Evolutionary conservation across 768 basidiomycete genomes (phyloP).

Genomic region (Pholiota conissans): DNA sequence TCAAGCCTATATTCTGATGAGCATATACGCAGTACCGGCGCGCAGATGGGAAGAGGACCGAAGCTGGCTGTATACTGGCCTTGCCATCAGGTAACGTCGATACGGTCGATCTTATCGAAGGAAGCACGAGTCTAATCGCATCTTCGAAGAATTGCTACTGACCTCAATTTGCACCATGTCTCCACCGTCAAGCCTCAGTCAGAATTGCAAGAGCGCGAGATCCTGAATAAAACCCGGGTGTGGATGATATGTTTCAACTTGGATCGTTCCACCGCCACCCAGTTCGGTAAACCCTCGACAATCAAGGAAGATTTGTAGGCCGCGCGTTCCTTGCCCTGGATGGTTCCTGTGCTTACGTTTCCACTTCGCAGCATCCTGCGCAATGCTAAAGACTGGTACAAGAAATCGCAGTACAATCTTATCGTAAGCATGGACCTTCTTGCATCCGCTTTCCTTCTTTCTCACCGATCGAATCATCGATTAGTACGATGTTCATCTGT

Average conservation of each 20-base stretch:
- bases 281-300: conserved; percentile 88
- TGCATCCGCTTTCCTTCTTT: neutral
- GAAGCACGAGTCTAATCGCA: conserved; percentile 4
- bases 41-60: conserved; percentile 88
- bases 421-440: conserved; percentile 34
- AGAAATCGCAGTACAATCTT: conserved; percentile 60
- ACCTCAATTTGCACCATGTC: conserved; percentile 80
- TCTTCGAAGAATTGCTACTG: conserved; percentile 73
- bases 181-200: conserved; percentile 59
- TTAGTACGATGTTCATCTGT: conserved; percentile 76
- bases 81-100: conserved; percentile 66
- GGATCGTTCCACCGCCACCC: conserved; percentile 84
- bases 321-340: conserved; percentile 1
- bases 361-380: conserved; percentile 54
- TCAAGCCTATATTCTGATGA: conserved; percentile 91
- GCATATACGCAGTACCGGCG: conserved; percentile 77
- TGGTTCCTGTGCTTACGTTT: neutral
- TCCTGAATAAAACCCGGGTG: conserved; percentile 80
- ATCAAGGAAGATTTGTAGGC: conserved; percentile 82
- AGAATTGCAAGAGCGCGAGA: conserved; percentile 79
- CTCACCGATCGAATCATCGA: neutral
- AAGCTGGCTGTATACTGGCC: conserved; percentile 86
- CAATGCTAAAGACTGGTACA: conserved; percentile 75
- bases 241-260: conserved; percentile 93
- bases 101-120: neutral